phyloP scores from a whole-genome alignment of 768 basidiomycete species.

The Amanita inopinata region DNA sequence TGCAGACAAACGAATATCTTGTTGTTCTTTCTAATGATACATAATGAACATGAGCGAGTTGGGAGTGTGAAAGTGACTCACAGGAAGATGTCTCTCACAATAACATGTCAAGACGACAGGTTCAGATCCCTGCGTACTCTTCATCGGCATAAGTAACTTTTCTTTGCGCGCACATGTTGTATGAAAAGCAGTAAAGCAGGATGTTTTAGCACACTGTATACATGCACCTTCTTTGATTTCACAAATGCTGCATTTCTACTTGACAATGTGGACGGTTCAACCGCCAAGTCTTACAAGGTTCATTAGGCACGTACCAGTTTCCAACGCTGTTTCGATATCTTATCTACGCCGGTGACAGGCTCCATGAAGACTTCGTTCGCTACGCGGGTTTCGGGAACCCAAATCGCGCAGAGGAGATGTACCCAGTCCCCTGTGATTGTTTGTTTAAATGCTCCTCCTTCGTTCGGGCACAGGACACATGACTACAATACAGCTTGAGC shows the following conservation, averaged over 20 bases:
- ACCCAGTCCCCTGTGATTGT: slow-evolving; percentile 90
- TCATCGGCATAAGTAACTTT: slow-evolving; percentile 82
- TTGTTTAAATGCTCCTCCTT: slow-evolving; percentile 98
- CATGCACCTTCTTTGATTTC: slow-evolving; percentile 64
- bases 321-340: slow-evolving; percentile 86
- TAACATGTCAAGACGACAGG: slow-evolving; percentile 65
- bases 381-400: slow-evolving; percentile 91
- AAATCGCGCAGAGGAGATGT: slow-evolving; percentile 93
- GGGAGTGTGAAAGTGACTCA: slow-evolving; percentile 25
- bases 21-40: slow-evolving; percentile 51
- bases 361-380: slow-evolving; percentile 98
- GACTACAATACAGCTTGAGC: slow-evolving; percentile 36
- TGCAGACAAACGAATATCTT: slow-evolving; percentile 47
- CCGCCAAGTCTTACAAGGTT: neutral
- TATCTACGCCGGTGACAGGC: slow-evolving; percentile 84
- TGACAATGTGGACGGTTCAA: neutral
- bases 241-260: slow-evolving; percentile 41
- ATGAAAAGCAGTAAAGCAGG: slow-evolving; percentile 91
- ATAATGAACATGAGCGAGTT: neutral
- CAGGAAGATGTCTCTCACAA: slow-evolving; percentile 89
- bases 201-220: slow-evolving; percentile 88
- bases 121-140: slow-evolving; percentile 67
- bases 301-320: slow-evolving; percentile 58
- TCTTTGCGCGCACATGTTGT: slow-evolving; percentile 87
- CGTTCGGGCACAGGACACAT: slow-evolving; percentile 92